phyloP scores from a whole-genome alignment of 345 rosid species.

The Eucalyptus cloeziana region DNA sequence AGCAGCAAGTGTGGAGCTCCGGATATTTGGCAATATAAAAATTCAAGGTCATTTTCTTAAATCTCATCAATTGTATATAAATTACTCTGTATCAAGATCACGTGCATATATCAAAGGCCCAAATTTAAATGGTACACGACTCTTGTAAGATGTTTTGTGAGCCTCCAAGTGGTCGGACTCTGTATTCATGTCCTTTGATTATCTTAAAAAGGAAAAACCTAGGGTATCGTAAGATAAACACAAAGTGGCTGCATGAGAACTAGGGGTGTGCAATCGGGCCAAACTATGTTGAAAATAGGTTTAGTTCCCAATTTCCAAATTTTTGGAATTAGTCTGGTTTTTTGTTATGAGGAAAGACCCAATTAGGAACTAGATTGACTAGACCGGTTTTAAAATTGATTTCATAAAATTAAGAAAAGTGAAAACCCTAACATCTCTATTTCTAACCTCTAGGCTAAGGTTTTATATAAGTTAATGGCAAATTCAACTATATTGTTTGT shows the following conservation, averaged over 20 bases:
- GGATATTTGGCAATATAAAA: background rate
- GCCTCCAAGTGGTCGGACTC: background rate
- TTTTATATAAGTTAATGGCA: no score
- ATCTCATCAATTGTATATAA: background rate
- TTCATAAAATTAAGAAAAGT: no score
- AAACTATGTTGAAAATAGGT: no score
- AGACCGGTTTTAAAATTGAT: no score
- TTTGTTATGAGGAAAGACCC: no score
- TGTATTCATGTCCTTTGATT: accelerated
- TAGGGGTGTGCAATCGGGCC: no score
- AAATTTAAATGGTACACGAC: background rate
- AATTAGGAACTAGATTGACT: no score
- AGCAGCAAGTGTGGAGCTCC: background rate
- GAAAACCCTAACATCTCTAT: no score
- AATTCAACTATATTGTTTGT: no score
- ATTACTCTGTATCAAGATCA: background rate
- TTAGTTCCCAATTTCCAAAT: no score
- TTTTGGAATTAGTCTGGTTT: no score
- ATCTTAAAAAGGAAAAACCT: background rate
- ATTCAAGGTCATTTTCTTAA: background rate
- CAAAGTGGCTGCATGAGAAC: background rate
- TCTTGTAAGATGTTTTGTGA: background rate
- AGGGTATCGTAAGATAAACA: background rate
- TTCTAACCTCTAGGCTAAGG: no score
- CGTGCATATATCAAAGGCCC: background rate